A percentile compares a stretch with the other conserved stretches of the same genome.
phyloP scores from a whole-genome alignment of 2,329 filamentous ascomycete species.

The Diaporthe caulivora region DNA sequence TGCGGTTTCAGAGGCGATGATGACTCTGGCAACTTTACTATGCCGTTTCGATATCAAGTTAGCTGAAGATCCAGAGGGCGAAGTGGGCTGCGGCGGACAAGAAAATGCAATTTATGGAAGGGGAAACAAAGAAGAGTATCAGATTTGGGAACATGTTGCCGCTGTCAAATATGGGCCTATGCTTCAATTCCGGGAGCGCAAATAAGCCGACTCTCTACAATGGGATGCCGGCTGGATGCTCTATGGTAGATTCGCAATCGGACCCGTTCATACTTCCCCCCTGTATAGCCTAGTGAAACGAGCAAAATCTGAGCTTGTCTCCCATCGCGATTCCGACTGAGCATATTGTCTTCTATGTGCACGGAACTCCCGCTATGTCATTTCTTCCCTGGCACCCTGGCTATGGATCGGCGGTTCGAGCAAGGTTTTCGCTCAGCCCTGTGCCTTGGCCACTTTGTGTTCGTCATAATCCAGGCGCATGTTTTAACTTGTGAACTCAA shows the following conservation, averaged over 20 bases:
- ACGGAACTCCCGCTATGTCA: neutral
- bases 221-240: neutral
- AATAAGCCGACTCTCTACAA: neutral
- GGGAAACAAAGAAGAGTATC: conserved; percentile 1
- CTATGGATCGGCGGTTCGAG: neutral
- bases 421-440: neutral
- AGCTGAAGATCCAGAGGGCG: conserved; percentile 5
- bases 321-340: neutral
- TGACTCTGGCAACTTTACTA: conserved; percentile 7
- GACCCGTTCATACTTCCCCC: too few species aligned
- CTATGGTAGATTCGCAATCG: neutral
- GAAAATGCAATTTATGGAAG: neutral
- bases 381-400: neutral
- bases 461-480: neutral
- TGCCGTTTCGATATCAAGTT: conserved; percentile 14
- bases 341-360: neutral
- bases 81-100: neutral
- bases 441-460: too few species aligned
- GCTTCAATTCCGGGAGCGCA: neutral
- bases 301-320: too few species aligned
- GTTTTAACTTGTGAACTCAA: neutral
- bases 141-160: conserved; percentile 22
- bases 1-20: neutral
- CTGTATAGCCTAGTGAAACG: too few species aligned
- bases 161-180: neutral